Conservation (phyloP, 2,329 filamentous ascomycete species). For the Thelonectria discophora region DNA sequence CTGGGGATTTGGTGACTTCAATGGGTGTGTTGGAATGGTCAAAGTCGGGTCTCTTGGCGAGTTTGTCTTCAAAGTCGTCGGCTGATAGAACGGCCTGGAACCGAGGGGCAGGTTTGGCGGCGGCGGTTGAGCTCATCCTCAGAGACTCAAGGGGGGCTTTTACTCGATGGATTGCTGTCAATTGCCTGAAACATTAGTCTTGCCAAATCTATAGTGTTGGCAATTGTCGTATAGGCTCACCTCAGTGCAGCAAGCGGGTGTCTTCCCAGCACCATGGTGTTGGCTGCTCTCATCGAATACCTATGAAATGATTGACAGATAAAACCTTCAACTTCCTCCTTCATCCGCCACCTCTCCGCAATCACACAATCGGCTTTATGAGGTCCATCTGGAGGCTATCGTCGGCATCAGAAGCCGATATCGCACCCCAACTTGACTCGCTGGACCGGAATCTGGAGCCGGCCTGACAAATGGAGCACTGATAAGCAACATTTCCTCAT, state of each 20-base stretch:
- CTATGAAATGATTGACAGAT: no score
- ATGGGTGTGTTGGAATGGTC: slow-evolving; percentile 36
- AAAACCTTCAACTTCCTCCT: background rate
- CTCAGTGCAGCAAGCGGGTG: slow-evolving; percentile 4
- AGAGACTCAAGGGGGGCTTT: background rate
- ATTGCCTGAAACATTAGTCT: no score
- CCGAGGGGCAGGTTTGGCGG: slow-evolving; percentile 28
- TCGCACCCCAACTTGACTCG: background rate
- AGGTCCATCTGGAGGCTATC: background rate
- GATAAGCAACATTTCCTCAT: slow-evolving; percentile 20
- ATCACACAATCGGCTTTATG: background rate
- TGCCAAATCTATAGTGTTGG: no score
- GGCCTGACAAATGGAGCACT: slow-evolving; percentile 8
- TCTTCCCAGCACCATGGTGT: background rate
- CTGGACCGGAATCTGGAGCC: slow-evolving; percentile 1
- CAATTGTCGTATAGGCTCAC: background rate
- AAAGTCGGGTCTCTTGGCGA: slow-evolving; percentile 38
- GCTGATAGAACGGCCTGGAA: slow-evolving; percentile 40
- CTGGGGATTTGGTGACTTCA: slow-evolving; percentile 43
- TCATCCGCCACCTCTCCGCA: background rate
- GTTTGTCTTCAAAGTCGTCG: slow-evolving; percentile 36
- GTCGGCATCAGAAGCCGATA: background rate
- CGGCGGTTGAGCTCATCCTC: slow-evolving; percentile 24
- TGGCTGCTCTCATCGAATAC: no score
- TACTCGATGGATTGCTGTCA: background rate